Percentiles rank a stretch among this genome's conserved stretches.
Evolutionary conservation across 2,329 filamentous ascomycete genomes (phyloP).

Genomic region (Pseudomassariella vexata): DNA sequence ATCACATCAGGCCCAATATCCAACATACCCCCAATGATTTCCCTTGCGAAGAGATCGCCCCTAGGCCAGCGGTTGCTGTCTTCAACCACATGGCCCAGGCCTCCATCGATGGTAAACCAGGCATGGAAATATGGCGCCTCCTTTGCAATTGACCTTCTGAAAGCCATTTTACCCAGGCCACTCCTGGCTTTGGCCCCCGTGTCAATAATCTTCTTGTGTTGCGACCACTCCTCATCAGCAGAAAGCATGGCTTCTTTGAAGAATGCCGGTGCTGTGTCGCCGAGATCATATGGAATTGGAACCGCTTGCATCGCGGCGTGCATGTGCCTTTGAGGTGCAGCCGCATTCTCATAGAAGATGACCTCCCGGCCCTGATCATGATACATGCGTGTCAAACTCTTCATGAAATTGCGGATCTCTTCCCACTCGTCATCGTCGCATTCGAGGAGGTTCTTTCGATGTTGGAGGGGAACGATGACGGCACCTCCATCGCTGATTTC

Average conservation of each 20-base stretch:
- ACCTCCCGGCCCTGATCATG: slow-evolving; percentile 89
- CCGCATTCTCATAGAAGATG: slow-evolving; percentile 96
- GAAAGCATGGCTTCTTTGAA: slow-evolving; percentile 91
- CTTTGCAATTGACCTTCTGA: slow-evolving; percentile 76
- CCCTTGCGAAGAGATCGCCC: slow-evolving; percentile 87
- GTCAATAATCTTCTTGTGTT: slow-evolving; percentile 92
- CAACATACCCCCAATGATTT: slow-evolving; percentile 88
- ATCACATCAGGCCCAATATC: slow-evolving; percentile 76
- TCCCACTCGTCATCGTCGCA: slow-evolving; percentile 99
- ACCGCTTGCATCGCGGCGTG: slow-evolving; percentile 85
- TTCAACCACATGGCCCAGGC: slow-evolving; percentile 88
- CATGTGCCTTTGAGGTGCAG: slow-evolving; percentile 66
- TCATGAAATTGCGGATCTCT: slow-evolving; percentile 98
- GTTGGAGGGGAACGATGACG: slow-evolving; percentile 82
- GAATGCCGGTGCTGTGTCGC: slow-evolving; percentile 86
- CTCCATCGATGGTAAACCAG: slow-evolving; percentile 91
- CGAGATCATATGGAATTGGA: slow-evolving; percentile 85
- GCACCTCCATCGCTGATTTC: slow-evolving; percentile 80
- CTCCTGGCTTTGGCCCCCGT: slow-evolving; percentile 62
- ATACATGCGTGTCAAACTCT: slow-evolving; percentile 88
- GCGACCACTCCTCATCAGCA: slow-evolving; percentile 87
- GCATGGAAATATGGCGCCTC: slow-evolving; percentile 99
- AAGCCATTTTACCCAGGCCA: slow-evolving; percentile 73
- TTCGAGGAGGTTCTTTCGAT: slow-evolving; percentile 85
- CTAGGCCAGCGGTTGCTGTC: slow-evolving; percentile 79